Evolutionary conservation across 2,329 filamentous ascomycete genomes (phyloP).

Genomic region (Epichloe scottii): DNA sequence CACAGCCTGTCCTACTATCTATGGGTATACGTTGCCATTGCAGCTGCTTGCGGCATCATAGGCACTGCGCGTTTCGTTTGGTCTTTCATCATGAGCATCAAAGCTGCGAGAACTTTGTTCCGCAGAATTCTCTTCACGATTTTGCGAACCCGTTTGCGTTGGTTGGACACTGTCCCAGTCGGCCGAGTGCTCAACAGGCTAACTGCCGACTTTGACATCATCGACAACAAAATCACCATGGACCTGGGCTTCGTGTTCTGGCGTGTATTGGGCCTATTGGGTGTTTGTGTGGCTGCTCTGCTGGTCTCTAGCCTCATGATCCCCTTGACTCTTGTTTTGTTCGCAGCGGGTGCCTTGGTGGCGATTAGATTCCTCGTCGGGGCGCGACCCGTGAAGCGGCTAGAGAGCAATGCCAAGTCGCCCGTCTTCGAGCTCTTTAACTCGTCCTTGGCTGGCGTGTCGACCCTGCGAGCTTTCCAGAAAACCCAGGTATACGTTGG

Average conservation of each 20-base stretch:
- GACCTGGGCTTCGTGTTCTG: constrained; percentile 49
- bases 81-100: constrained; percentile 52
- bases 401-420: constrained; percentile 66
- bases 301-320: constrained; percentile 59
- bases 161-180: constrained; percentile 69
- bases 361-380: constrained; percentile 53
- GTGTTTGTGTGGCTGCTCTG: constrained; percentile 53
- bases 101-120: constrained; percentile 57
- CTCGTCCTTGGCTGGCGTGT: constrained; percentile 57
- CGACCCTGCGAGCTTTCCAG: constrained; percentile 64
- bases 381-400: constrained; percentile 61
- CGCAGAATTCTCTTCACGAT: constrained; percentile 53
- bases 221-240: constrained; percentile 55
- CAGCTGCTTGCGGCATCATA: constrained; percentile 41
- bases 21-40: constrained; percentile 51
- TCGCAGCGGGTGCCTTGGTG: constrained; percentile 44
- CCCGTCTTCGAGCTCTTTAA: constrained; percentile 74
- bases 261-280: constrained; percentile 48
- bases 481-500: constrained; percentile 54
- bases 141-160: constrained; percentile 60
- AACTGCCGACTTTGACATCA: constrained; percentile 61
- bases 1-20: constrained; percentile 50
- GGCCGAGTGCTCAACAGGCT: constrained; percentile 69
- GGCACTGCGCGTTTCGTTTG: constrained; percentile 51
- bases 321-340: constrained; percentile 43